Conservation (phyloP, 192 early-diverging fungal genomes). For the Coemansia guatemalensis region DNA sequence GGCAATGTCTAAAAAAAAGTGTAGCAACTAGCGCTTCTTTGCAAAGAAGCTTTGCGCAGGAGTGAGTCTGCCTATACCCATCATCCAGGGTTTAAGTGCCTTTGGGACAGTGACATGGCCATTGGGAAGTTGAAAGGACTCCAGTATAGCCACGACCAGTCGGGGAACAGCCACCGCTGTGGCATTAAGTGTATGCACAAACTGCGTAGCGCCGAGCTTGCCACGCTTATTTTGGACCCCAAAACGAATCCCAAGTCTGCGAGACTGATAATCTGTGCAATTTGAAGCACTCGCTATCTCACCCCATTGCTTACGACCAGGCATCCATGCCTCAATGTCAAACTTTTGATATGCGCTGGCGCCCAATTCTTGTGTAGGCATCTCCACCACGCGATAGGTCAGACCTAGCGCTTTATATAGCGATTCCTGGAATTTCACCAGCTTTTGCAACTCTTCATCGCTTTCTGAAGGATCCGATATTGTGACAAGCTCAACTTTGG, state of each 20-base stretch:
- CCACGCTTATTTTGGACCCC: slow-evolving; percentile 32
- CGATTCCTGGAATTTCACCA: slow-evolving; percentile 69
- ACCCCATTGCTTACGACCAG: slow-evolving; percentile 66
- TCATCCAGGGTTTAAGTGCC: slow-evolving; percentile 72
- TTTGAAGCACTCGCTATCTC: slow-evolving; percentile 88
- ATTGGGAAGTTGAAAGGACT: slow-evolving; percentile 69
- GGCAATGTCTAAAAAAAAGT: too few relatives aligned
- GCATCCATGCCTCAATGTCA: slow-evolving; percentile 98
- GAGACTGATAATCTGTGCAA: slow-evolving; percentile 92
- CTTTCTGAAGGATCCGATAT: slow-evolving; percentile 65
- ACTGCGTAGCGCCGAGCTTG: slow-evolving; percentile 26
- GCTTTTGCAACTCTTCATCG: slow-evolving; percentile 67
- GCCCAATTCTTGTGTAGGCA: slow-evolving; percentile 92
- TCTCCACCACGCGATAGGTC: slow-evolving; percentile 75
- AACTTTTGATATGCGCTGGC: slow-evolving; percentile 88
- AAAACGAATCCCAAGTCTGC: slow-evolving; percentile 72
- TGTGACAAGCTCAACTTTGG: slow-evolving; percentile 89
- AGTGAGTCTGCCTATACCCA: slow-evolving; percentile 37
- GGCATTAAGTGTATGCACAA: slow-evolving; percentile 91
- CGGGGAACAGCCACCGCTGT: slow-evolving; percentile 91
- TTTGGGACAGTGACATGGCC: slow-evolving; percentile 72
- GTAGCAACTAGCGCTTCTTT: neutral
- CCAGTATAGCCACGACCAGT: slow-evolving; percentile 82
- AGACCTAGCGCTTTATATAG: slow-evolving; percentile 80
- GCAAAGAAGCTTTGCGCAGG: slow-evolving; percentile 1